These are phyloP conservation scores for Plasmodium fragile DNA, from an alignment of 169 alveolate species.

Conservation along the genomic window DNA sequence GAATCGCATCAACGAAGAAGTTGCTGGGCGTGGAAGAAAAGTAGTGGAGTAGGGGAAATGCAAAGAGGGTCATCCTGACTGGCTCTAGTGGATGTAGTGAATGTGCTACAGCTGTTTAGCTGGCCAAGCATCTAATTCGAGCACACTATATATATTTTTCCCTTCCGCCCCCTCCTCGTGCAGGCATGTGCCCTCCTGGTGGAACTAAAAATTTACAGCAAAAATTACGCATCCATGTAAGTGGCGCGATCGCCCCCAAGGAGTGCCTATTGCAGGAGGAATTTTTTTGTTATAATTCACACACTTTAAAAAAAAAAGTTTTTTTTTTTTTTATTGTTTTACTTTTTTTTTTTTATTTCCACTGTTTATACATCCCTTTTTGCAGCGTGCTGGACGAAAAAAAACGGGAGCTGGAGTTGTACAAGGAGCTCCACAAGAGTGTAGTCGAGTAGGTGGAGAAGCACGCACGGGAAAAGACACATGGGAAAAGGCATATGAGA, in stretches of 20 bases:
- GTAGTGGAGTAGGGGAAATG: background rate
- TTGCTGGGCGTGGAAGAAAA: background rate
- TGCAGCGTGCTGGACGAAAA: conserved; percentile 53
- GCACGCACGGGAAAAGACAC: background rate
- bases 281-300: background rate
- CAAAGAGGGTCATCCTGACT: background rate
- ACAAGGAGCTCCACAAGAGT: conserved; percentile 53
- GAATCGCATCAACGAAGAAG: background rate
- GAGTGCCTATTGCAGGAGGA: background rate
- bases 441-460: conserved; percentile 12
- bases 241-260: background rate
- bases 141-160: background rate
- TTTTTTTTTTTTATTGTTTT: background rate
- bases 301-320: background rate
- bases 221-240: conserved; percentile 49
- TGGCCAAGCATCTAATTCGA: background rate
- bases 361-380: background rate
- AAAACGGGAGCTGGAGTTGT: conserved; percentile 51
- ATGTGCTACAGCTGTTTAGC: background rate
- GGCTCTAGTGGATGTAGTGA: background rate
- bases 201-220: conserved; percentile 59
- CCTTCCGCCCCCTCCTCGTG: background rate
- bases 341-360: background rate
- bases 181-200: conserved; percentile 46
- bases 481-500: too few relatives aligned